Evolutionary conservation across 768 basidiomycete species (phyloP).

Genomic region (Hemileccinum rubropunctum): DNA sequence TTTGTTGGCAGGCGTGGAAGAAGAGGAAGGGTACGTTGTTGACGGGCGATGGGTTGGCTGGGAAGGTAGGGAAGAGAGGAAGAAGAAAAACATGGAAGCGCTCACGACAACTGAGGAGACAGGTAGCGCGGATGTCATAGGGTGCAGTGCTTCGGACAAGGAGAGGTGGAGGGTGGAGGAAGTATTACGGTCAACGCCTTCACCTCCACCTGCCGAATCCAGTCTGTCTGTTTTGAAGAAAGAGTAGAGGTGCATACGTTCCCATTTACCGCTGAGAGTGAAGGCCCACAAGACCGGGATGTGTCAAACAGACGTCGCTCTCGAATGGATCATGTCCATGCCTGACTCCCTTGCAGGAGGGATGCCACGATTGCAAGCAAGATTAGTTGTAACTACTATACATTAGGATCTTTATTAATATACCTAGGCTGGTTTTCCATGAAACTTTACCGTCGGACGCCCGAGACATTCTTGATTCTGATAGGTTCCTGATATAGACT

Average conservation of each 20-base stretch:
- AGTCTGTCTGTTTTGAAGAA: conserved; percentile 3
- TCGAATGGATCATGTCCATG: no score
- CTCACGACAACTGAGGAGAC: conserved; percentile 1
- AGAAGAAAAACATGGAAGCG: conserved; percentile 1
- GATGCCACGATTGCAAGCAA: background rate
- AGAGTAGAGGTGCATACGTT: background rate
- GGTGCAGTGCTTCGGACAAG: conserved; percentile 20
- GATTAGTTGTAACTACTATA: no score
- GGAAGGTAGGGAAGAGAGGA: conserved; percentile 16
- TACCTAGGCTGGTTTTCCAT: no score
- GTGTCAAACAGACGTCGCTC: no score
- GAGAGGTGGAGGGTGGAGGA: conserved; percentile 28
- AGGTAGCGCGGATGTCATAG: background rate
- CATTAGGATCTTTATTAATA: no score
- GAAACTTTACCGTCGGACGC: no score
- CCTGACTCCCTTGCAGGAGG: no score
- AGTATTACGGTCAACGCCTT: conserved; percentile 15
- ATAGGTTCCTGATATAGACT: no score
- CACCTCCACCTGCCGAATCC: conserved; percentile 2
- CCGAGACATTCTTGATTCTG: no score
- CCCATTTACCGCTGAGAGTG: background rate
- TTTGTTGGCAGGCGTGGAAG: conserved; percentile 73
- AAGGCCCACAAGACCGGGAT: background rate
- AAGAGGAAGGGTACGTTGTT: conserved; percentile 42
- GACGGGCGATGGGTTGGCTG: conserved; percentile 23